phyloP scores from a whole-genome alignment of 441 rosid genomes.

The Populus hybrid region DNA sequence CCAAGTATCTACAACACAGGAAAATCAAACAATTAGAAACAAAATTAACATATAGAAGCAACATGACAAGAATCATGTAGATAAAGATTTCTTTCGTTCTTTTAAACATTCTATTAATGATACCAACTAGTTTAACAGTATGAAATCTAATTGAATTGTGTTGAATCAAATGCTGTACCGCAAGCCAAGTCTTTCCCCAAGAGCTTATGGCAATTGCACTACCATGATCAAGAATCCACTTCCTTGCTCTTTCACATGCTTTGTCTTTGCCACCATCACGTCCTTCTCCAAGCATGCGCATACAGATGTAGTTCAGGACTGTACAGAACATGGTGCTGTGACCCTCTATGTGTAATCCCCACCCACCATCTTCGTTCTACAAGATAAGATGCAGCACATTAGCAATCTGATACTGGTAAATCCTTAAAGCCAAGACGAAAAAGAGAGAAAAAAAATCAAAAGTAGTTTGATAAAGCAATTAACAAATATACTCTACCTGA shows the following conservation, averaged over 20 bases:
- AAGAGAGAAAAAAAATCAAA: too few species aligned
- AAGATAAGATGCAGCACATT: not conserved
- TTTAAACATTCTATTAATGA: not conserved
- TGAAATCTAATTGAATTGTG: not conserved
- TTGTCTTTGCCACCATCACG: constrained; percentile 17
- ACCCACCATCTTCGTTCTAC: constrained; percentile 53
- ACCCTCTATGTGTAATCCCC: constrained; percentile 66
- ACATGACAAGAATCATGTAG: not conserved
- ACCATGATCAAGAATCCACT: constrained; percentile 42
- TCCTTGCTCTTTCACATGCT: constrained; percentile 22
- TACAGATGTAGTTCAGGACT: constrained; percentile 38
- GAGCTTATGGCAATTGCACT: constrained; percentile 20
- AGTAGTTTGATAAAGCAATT: not conserved
- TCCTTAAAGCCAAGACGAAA: not conserved
- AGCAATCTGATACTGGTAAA: not conserved
- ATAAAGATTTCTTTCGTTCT: too few species aligned
- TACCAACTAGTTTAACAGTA: not conserved
- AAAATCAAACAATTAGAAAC: not conserved
- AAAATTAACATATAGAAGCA: not conserved
- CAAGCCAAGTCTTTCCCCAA: constrained; percentile 40
- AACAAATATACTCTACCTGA: constrained; percentile 33
- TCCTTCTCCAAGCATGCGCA: constrained; percentile 34
- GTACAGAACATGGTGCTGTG: constrained; percentile 60
- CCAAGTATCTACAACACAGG: constrained; percentile 15
- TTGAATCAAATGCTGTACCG: constrained; percentile 4